Conservation (phyloP, 177 flowering plant species). For the Tripterygium wilfordii region DNA sequence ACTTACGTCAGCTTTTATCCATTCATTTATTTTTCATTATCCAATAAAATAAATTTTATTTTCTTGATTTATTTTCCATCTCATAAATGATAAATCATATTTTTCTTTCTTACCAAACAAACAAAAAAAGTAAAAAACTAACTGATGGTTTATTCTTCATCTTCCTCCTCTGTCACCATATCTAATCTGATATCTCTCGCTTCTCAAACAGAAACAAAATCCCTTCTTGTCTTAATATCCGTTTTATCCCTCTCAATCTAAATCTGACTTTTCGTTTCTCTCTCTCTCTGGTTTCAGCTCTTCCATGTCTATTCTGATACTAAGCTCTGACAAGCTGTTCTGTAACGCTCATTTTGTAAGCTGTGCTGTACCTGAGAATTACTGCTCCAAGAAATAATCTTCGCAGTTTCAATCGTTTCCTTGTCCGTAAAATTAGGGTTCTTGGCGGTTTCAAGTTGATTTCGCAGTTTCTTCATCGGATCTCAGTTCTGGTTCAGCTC, state of each 20-base stretch:
- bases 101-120: background rate
- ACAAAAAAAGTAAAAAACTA: background rate
- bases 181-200: no score
- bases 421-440: background rate
- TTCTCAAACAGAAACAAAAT: no score
- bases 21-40: slow-evolving; percentile 9
- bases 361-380: no score
- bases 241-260: background rate
- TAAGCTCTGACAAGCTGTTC: no score
- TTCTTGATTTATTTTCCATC: background rate
- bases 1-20: slow-evolving; percentile 18
- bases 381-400: background rate
- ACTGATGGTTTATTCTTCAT: slow-evolving; percentile 7
- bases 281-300: no score
- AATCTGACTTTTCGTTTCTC: no score
- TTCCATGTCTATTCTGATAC: no score
- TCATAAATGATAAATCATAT: no score
- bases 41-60: slow-evolving; percentile 4
- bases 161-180: slow-evolving; percentile 13
- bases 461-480: background rate
- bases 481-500: background rate
- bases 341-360: no score
- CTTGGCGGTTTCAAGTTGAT: background rate
- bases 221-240: background rate
- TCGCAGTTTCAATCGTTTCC: background rate